A percentile compares a stretch with the other conserved stretches of the same genome.
phyloP scores from a whole-genome alignment of 2,329 filamentous ascomycete genomes.

The Colletotrichum paranaense region DNA sequence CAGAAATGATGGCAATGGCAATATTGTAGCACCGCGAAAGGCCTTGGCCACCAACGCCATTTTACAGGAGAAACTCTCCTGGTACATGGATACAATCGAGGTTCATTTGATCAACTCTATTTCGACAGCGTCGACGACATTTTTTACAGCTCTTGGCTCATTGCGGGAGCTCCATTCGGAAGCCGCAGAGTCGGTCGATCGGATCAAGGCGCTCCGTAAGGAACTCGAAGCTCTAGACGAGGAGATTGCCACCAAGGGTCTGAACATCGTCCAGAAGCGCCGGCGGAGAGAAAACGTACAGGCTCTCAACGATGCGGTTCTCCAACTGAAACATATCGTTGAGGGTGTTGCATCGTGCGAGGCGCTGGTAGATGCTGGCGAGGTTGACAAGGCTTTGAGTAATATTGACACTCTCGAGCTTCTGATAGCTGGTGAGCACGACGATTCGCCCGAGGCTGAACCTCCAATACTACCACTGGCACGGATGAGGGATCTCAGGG shows the following conservation, averaged over 20 bases:
- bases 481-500: constrained; percentile 75
- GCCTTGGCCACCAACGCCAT: constrained; percentile 96
- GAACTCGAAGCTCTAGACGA: constrained; percentile 86
- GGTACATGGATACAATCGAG: constrained; percentile 99
- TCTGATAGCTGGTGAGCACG: constrained; percentile 79
- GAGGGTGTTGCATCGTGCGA: constrained; percentile 82
- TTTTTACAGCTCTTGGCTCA: constrained; percentile 93
- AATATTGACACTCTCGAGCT: constrained; percentile 82
- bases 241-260: constrained; percentile 85
- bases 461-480: constrained; percentile 44
- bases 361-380: constrained; percentile 82
- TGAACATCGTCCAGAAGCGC: constrained; percentile 87
- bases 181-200: constrained; percentile 88
- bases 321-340: constrained; percentile 84
- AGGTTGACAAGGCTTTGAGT: constrained; percentile 83
- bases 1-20: constrained; percentile 66
- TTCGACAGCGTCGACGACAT: constrained; percentile 93
- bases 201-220: constrained; percentile 83
- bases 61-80: constrained; percentile 96
- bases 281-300: constrained; percentile 85
- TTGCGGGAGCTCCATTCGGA: constrained; percentile 92
- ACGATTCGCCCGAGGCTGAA: constrained; percentile 47
- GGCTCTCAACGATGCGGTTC: constrained; percentile 83
- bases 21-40: constrained; percentile 75
- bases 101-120: constrained; percentile 97